These are phyloP conservation scores for Diplodia scrobiculata DNA, from an alignment of 2,329 filamentous ascomycete genomes.

Conservation along the genomic window DNA sequence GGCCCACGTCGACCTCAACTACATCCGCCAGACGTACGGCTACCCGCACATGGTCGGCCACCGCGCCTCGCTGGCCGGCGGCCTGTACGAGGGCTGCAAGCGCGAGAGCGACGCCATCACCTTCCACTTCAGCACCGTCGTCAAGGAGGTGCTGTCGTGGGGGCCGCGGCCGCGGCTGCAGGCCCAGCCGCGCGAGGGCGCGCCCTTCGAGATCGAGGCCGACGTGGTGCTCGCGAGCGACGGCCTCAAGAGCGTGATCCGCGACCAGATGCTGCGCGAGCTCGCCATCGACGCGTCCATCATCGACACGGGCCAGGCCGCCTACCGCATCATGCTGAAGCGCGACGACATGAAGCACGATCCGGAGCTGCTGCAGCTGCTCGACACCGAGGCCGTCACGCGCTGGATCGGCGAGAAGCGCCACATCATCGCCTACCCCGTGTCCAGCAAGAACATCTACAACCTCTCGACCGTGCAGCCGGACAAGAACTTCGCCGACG, in stretches of 20 bases:
- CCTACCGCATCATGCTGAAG: conserved; percentile 76
- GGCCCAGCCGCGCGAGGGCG: conserved; percentile 59
- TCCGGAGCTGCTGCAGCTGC: conserved; percentile 66
- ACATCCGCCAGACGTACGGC: conserved; percentile 68
- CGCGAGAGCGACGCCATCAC: conserved; percentile 60
- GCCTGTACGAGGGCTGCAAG: conserved; percentile 70
- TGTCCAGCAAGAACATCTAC: conserved; percentile 67
- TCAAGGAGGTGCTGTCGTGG: conserved; percentile 62
- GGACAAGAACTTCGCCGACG: conserved; percentile 61
- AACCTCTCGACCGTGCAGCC: conserved; percentile 67
- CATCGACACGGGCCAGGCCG: conserved; percentile 72
- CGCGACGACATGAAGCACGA: conserved; percentile 68
- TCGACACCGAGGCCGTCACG: conserved; percentile 67
- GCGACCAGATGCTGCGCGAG: conserved; percentile 57
- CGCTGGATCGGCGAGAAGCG: conserved; percentile 75
- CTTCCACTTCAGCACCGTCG: conserved; percentile 66
- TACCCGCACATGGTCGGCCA: conserved; percentile 82
- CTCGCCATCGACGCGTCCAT: conserved; percentile 58
- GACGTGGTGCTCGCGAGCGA: conserved; percentile 53
- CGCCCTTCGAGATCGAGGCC: conserved; percentile 56
- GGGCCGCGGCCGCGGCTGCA: conserved; percentile 62
- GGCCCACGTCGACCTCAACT: conserved; percentile 67
- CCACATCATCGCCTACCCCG: conserved; percentile 78
- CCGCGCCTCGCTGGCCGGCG: conserved; percentile 68
- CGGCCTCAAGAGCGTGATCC: conserved; percentile 53